These are phyloP conservation scores for Lactarius sanguifluus DNA, from an alignment of 768 basidiomycete genomes.

Conservation along the genomic window DNA sequence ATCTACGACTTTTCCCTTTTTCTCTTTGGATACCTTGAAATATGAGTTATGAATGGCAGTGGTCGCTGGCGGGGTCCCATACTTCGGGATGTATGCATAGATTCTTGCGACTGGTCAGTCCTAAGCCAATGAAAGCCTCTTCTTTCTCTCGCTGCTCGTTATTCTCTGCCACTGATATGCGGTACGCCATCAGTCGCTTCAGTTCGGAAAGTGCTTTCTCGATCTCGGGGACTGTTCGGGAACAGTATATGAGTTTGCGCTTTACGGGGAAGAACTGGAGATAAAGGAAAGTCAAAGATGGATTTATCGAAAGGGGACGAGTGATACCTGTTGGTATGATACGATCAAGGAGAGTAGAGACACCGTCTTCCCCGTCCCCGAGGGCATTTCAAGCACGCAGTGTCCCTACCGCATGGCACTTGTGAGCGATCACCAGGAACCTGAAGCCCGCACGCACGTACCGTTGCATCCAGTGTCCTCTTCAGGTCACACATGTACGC, in stretches of 20 bases:
- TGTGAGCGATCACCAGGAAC: slow-evolving; percentile 13
- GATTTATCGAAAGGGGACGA: not conserved
- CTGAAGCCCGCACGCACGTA: slow-evolving; percentile 38
- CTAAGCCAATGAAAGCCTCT: slow-evolving; percentile 79
- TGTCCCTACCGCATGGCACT: slow-evolving; percentile 65
- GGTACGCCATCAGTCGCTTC: slow-evolving; percentile 90
- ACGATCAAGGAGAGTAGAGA: slow-evolving; percentile 94
- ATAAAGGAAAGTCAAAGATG: not conserved
- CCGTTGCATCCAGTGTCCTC: slow-evolving; percentile 91
- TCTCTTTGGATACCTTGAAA: slow-evolving; percentile 87
- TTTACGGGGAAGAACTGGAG: slow-evolving; percentile 85
- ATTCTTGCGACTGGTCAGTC: slow-evolving; percentile 94
- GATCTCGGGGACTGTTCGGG: slow-evolving; percentile 98
- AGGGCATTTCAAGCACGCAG: slow-evolving; percentile 99
- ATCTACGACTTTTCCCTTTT: slow-evolving; percentile 97
- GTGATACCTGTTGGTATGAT: slow-evolving; percentile 90
- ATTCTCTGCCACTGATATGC: slow-evolving; percentile 68
- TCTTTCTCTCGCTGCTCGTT: slow-evolving; percentile 78
- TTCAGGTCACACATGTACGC: slow-evolving; percentile 99
- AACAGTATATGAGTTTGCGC: slow-evolving; percentile 97
- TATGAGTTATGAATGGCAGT: slow-evolving; percentile 4
- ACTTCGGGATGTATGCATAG: slow-evolving; percentile 95
- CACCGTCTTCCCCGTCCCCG: slow-evolving; percentile 98
- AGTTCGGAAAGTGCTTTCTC: slow-evolving; percentile 96
- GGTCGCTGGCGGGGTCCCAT: slow-evolving; percentile 28